A percentile compares a stretch with the other conserved stretches of the same genome.
Conservation (phyloP, 2,329 filamentous ascomycete genomes). For the Camillea tinctor region DNA sequence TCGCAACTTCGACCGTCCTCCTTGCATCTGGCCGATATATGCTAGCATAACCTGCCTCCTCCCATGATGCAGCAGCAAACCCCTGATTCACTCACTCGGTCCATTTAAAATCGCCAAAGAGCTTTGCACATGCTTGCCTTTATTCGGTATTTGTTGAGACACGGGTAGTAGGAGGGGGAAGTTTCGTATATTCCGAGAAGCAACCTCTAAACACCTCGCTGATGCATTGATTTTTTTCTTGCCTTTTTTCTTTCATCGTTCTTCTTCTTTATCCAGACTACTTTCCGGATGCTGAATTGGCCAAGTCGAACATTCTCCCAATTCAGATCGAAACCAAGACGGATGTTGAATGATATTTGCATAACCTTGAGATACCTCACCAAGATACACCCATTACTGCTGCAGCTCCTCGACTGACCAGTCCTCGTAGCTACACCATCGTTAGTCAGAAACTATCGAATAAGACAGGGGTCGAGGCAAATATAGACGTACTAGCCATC, state of each 20-base stretch:
- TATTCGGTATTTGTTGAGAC: not conserved
- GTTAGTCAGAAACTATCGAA: constrained; percentile 18
- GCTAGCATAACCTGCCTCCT: not conserved
- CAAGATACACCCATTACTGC: constrained; percentile 39
- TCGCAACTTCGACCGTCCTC: not conserved
- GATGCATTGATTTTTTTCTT: constrained; percentile 27
- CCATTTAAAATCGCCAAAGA: constrained; percentile 9
- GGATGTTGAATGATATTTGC: not conserved
- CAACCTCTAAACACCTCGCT: constrained; percentile 29
- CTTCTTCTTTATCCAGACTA: not conserved
- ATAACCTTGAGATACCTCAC: not conserved
- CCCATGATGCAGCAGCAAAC: not conserved
- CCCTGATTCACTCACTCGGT: not conserved
- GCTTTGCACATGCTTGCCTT: constrained; percentile 17
- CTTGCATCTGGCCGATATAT: not conserved
- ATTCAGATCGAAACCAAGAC: not conserved
- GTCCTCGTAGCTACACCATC: constrained; percentile 79
- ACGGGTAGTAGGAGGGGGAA: not conserved
- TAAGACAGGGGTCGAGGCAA: constrained; percentile 5
- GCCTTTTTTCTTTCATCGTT: constrained; percentile 6
- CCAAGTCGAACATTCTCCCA: not conserved
- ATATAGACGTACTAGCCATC: constrained; percentile 81
- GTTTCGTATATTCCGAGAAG: constrained; percentile 22
- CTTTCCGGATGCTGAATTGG: not conserved
- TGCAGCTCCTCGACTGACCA: constrained; percentile 98